These are phyloP conservation scores for Bruguiera sexangula DNA, from an alignment of 345 rosid genomes.

Conservation along the genomic window DNA sequence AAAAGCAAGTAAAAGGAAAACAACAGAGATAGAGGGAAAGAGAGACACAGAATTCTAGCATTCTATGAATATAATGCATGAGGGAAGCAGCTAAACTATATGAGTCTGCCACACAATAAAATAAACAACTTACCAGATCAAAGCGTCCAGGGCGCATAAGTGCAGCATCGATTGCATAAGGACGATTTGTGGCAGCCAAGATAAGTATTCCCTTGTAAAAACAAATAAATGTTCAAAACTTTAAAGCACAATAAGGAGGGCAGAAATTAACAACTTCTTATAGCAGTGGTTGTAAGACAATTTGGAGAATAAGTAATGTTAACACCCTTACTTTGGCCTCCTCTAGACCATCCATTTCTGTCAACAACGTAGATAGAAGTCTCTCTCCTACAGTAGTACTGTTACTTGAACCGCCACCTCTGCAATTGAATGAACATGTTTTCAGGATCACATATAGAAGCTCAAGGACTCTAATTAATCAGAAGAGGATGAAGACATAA, in stretches of 20 bases:
- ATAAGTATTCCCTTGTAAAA: conserved; percentile 73
- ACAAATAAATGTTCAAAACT: background rate
- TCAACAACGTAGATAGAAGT: conserved; percentile 81
- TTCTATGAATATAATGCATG: background rate
- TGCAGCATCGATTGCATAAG: conserved; percentile 89
- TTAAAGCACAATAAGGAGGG: background rate
- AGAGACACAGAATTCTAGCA: background rate
- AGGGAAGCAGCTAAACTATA: background rate
- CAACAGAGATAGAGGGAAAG: too few species aligned
- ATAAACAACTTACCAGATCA: conserved; percentile 55
- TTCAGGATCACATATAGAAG: background rate
- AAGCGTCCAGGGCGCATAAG: conserved; percentile 96
- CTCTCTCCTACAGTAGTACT: conserved; percentile 78
- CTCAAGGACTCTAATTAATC: background rate
- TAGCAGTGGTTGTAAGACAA: background rate
- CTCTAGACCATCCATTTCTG: conserved; percentile 98
- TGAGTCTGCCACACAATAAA: background rate
- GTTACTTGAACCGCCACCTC: conserved; percentile 70
- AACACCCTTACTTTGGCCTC: conserved; percentile 61
- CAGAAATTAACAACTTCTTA: background rate
- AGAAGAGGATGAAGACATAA: background rate
- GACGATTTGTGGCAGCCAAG: conserved; percentile 91
- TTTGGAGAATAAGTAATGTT: background rate
- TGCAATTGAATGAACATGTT: conserved; percentile 25
- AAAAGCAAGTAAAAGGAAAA: too few species aligned